Base-by-base conservation (phyloP, 148 eudicot species). In the Vaccinium macrocarpon region DNA sequence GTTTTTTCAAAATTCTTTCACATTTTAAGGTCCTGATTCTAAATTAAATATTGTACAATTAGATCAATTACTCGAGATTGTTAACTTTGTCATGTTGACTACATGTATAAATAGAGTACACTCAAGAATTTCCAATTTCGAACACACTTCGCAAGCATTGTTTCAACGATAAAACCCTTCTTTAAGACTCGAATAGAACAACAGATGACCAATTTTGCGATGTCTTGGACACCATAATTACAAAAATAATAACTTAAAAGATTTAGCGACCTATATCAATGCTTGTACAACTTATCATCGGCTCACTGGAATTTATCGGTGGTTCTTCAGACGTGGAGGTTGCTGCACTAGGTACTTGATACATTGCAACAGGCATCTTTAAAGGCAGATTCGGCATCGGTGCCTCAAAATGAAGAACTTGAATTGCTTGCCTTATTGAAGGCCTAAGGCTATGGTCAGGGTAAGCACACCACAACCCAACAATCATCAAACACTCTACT, bases 401-500 rank as follows among this genome's bases (percentile, higher is more conserved):
- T 1, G 88, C 84, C 79, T 92, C 93, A 73, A 83, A 89, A 78
- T 84, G 88, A 1, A 93, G 88, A 19, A 84, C 92, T 21, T 82
- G 87, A 35, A 82, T 81, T 0, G 84, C 94, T 87, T 91, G 93
- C 81, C 86, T 82, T 52, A 91, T 90, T 0, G 93, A 88, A 8
- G 95, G 94, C 59, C 95, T 77, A 46, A 49, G 16, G 12, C 64
- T 88, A 5, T 62, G 48, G 57, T 93, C 91, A 5, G 93, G 93
- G 62, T 93, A 90, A 50, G 89, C 90, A 85, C 93, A 90, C 93
- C 95, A 93, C 52, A 91, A 71, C 51, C 92, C 93, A 0, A 87
- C 87, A 38, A 88, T 88, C 88, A 91, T 78, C 85, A 91, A 84
- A 51, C 89, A 81, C 78, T 91, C 91, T 0, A 84, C 62, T 82